phyloP scores from a whole-genome alignment of 2,329 filamentous ascomycete species.

The Huntiella omanensis region DNA sequence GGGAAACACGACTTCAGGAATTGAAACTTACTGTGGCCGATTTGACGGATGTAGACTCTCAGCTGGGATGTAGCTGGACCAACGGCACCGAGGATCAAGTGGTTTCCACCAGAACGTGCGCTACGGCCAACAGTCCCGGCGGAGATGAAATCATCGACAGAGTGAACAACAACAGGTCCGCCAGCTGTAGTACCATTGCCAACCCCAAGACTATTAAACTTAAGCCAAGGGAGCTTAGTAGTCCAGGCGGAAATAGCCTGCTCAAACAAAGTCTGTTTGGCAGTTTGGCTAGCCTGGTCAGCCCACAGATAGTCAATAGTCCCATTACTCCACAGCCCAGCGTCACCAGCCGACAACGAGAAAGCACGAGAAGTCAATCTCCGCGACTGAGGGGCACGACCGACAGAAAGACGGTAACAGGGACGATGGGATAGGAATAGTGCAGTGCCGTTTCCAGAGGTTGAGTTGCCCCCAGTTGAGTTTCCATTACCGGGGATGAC shows the following conservation, averaged over 20 bases:
- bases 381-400: background rate
- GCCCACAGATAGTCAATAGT: conserved; percentile 3
- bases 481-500: background rate
- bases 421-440: background rate
- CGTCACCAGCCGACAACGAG: background rate
- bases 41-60: conserved; percentile 8
- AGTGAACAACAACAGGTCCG: conserved; percentile 3
- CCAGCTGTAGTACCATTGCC: background rate
- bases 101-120: background rate
- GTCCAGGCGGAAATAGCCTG: conserved; percentile 9
- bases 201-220: conserved; percentile 3
- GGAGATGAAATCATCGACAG: conserved; percentile 1
- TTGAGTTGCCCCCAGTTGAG: background rate
- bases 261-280: background rate
- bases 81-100: conserved; percentile 5
- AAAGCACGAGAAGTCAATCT: background rate
- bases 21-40: conserved; percentile 9
- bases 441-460: background rate
- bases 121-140: conserved; percentile 6
- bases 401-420: background rate
- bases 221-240: conserved; percentile 8
- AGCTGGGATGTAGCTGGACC: background rate
- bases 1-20: background rate
- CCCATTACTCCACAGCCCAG: background rate
- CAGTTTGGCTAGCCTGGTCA: background rate